These are phyloP conservation scores for Cucurbita argyrosperma DNA, from an alignment of 306 rosid genomes.

Conservation along the genomic window DNA sequence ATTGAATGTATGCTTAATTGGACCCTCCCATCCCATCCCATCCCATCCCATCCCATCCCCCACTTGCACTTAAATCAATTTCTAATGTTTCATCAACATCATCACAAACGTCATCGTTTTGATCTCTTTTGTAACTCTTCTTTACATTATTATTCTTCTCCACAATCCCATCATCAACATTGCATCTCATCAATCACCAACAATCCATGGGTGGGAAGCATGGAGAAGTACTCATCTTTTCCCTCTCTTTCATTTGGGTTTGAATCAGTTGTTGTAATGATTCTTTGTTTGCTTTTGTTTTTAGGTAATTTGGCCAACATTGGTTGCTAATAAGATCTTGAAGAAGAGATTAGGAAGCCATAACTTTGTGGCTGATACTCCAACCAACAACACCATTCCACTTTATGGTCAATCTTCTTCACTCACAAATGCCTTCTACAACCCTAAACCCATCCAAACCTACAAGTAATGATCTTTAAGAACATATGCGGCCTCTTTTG, in stretches of 20 bases:
- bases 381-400: conserved; percentile 13
- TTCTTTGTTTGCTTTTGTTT: background rate
- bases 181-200: too few relatives aligned
- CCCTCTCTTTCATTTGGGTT: background rate
- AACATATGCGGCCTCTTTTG: too few relatives aligned
- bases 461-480: conserved; percentile 18
- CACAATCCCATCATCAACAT: background rate
- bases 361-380: conserved; percentile 58
- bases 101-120: background rate
- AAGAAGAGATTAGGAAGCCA: conserved; percentile 61
- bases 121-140: conserved; percentile 5
- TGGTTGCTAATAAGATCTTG: conserved; percentile 67
- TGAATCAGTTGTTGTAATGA: background rate
- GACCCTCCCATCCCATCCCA: background rate
- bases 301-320: conserved; percentile 70
- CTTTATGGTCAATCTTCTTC: conserved; percentile 19
- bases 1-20: background rate
- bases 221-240: conserved; percentile 17
- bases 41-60: background rate
- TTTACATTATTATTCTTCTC: background rate
- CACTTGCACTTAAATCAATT: background rate
- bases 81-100: background rate
- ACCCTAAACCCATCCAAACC: conserved; percentile 16
- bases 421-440: conserved; percentile 10
- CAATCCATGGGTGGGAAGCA: conserved; percentile 17